Percentiles rank a stretch among this genome's conserved stretches.
These are phyloP conservation scores for Huntiella abstrusa DNA, from an alignment of 2,329 filamentous ascomycete species.

Conservation along the genomic window DNA sequence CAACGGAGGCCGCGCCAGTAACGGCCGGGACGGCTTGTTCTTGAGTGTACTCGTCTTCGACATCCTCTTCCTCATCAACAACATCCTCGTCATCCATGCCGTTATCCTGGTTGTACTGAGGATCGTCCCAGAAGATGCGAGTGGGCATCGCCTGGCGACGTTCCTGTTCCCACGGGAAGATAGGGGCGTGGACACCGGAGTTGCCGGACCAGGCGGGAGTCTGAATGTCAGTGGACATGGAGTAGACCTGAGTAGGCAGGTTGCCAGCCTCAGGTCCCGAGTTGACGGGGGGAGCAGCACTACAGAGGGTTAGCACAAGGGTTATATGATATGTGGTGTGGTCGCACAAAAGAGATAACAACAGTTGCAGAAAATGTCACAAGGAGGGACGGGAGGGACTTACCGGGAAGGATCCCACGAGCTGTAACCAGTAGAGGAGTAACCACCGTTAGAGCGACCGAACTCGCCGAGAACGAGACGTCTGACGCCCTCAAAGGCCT, in stretches of 20 bases:
- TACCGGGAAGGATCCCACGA: conserved; percentile 13
- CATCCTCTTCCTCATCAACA: conserved; percentile 3
- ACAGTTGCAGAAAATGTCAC: not conserved
- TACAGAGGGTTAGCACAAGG: conserved; percentile 2
- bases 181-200: conserved; percentile 4
- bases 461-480: conserved; percentile 38
- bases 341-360: not conserved
- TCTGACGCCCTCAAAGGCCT: conserved; percentile 23
- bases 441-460: conserved; percentile 5
- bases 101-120: conserved; percentile 1
- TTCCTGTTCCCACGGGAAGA: conserved; percentile 11
- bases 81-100: conserved; percentile 2
- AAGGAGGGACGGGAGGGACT: not conserved
- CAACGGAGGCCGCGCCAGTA: not conserved
- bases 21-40: not conserved
- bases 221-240: conserved; percentile 42
- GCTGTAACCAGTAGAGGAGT: conserved; percentile 8
- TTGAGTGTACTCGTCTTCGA: not conserved
- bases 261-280: conserved; percentile 57
- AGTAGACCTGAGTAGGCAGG: conserved; percentile 61
- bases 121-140: conserved; percentile 11
- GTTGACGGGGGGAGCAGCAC: conserved; percentile 10
- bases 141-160: conserved; percentile 8
- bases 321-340: not conserved
- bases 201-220: conserved; percentile 5